Evolutionary conservation across 495 filamentous ascomycete genomes (phyloP), one percentile per base, ranked within the genome.

Genomic region (Aspergillus haitiensis): DNA sequence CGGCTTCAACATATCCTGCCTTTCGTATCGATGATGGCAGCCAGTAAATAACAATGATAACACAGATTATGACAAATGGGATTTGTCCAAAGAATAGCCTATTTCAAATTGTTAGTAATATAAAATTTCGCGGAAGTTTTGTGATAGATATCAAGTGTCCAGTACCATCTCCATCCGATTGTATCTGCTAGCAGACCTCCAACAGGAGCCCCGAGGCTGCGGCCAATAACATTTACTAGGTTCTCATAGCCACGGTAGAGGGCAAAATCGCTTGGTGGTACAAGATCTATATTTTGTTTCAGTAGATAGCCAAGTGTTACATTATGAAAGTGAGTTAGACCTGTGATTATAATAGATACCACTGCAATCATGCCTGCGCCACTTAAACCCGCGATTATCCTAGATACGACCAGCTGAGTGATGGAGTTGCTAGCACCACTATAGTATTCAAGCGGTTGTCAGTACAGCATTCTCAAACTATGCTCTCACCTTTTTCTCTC

Each of bases 31-130:
- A 60, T 10, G 58, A n/a, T 2, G 60, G 67, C 12, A 73, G 61
- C 13, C 53, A 46, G 32, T 60, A 50, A 8, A 32, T 21, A 31
- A 50, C 61, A 34, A 70, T 37, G 4, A 75, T 2, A 27, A 52
- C 60, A 51, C 71, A 72, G 27, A 52, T 9, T 6, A 63, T 6
- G 52, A 66, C 58, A 31, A 71, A 40, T 11, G 71, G 71, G 7
- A 66, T 55, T 61, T 74, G 72, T 34, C 60, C 67, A 45, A 68
- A 47, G 60, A 74, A 74, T 2, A 66, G 64, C 71, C 72, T 75
- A 11, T 6, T 7, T 27, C 11, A 3, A 9, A 10, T 12, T 53
- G 10, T 35, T 16, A 32, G 16, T 16, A 15, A n/a, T 27, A 11
- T 3, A 8, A 40, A 40, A 11, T 9, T 0, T 40, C 3, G 4